Percentiles rank a stretch among this genome's conserved stretches.
These are phyloP conservation scores for Triangularia setosa DNA, from an alignment of 2,329 filamentous ascomycete genomes.

Conservation along the genomic window DNA sequence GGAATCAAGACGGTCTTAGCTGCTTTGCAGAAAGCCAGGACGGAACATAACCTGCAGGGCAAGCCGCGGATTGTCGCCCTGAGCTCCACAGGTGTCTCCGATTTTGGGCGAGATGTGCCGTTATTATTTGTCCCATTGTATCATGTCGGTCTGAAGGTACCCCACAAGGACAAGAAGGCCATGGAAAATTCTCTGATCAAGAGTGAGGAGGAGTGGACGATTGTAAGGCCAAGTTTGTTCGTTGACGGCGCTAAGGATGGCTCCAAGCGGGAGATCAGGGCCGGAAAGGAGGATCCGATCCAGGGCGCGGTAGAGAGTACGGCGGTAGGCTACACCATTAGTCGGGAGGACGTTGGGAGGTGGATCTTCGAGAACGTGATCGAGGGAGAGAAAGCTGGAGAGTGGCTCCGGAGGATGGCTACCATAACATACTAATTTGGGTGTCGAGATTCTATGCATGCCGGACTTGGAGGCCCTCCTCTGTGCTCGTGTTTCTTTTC, in stretches of 20 bases:
- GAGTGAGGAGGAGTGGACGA: conserved; percentile 29
- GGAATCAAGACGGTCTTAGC: conserved; percentile 41
- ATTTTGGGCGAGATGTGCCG: conserved; percentile 39
- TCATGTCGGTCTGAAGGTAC: conserved; percentile 33
- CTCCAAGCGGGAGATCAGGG: conserved; percentile 30
- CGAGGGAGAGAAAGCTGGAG: neutral
- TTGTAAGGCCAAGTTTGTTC: conserved; percentile 33
- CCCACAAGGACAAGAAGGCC: conserved; percentile 42
- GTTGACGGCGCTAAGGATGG: conserved; percentile 25
- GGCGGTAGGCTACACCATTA: conserved; percentile 45
- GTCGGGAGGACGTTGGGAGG: conserved; percentile 43
- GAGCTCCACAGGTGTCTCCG: conserved; percentile 42
- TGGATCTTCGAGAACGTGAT: conserved; percentile 39
- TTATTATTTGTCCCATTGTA: conserved; percentile 40
- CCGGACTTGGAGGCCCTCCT: neutral
- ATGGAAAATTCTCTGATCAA: conserved; percentile 39
- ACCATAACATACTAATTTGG: conserved; percentile 3
- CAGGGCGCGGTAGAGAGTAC: conserved; percentile 28
- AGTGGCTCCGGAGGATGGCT: conserved; percentile 3
- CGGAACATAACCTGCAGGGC: neutral
- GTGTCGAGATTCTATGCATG: neutral
- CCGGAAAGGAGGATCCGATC: conserved; percentile 38
- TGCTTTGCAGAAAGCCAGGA: conserved; percentile 29
- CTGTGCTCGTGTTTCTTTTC: neutral
- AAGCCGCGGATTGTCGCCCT: conserved; percentile 37